Evolutionary conservation across 352 stramenopile species (phyloP).

Genomic region (Phytopythium sindhum): DNA sequence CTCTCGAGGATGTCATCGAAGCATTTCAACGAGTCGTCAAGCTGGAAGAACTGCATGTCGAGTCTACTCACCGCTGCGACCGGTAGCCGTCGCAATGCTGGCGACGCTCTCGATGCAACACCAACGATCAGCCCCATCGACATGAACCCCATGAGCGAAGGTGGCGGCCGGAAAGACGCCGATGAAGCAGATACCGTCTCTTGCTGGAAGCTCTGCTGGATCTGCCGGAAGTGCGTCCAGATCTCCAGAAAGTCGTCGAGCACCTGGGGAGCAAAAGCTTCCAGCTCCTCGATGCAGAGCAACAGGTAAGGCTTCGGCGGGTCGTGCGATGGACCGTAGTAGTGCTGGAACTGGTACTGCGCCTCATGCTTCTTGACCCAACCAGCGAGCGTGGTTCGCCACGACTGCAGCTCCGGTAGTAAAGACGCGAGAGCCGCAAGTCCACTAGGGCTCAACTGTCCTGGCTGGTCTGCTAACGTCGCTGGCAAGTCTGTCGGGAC

Average conservation of each 20-base stretch:
- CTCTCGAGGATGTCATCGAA: constrained; percentile 73
- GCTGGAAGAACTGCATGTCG: constrained; percentile 73
- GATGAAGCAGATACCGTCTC: constrained; percentile 8
- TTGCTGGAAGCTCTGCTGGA: constrained; percentile 9
- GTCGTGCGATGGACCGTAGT: constrained; percentile 1
- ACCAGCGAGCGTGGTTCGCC: neutral
- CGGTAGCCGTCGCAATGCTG: constrained; percentile 61
- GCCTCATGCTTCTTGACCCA: constrained; percentile 22
- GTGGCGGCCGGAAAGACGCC: neutral
- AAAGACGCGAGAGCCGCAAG: neutral
- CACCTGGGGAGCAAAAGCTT: constrained; percentile 50
- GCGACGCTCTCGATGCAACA: constrained; percentile 62
- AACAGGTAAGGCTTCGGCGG: constrained; percentile 41
- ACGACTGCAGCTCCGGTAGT: neutral
- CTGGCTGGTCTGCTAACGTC: neutral
- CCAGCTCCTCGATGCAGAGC: constrained; percentile 77
- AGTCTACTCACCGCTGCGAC: constrained; percentile 44
- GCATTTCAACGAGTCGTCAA: constrained; percentile 74
- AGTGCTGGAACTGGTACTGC: constrained; percentile 28
- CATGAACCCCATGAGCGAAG: constrained; percentile 9
- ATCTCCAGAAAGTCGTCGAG: constrained; percentile 72
- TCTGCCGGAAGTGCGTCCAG: constrained; percentile 49
- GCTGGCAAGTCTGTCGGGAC: neutral
- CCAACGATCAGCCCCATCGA: constrained; percentile 64
- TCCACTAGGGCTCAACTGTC: neutral